These are phyloP conservation scores for Otatea glauca DNA, from an alignment of 176 grass and related monocot genomes.

Conservation along the genomic window DNA sequence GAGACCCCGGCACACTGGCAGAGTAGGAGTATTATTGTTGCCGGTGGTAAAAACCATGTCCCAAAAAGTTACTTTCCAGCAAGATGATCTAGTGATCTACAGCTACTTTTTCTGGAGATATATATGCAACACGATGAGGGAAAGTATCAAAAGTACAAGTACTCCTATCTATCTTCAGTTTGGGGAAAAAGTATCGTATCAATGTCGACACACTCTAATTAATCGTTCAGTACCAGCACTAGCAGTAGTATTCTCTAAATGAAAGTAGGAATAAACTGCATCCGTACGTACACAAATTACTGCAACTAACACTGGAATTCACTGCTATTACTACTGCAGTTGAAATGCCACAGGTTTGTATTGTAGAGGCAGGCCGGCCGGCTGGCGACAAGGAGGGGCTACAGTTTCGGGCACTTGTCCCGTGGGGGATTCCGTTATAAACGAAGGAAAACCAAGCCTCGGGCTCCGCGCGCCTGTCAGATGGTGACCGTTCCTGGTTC, in stretches of 20 bases:
- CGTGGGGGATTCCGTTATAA: conserved; percentile 38
- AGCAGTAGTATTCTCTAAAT: background rate
- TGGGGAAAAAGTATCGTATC: background rate
- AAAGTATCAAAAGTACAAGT: no score
- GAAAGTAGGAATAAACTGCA: background rate
- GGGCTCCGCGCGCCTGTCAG: background rate
- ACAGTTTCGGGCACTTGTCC: conserved; percentile 51
- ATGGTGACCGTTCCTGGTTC: conserved; percentile 42
- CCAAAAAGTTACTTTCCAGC: conserved; percentile 47
- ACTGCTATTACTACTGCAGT: background rate
- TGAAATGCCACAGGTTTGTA: background rate
- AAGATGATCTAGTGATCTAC: background rate
- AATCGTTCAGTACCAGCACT: no score
- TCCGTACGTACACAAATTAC: background rate
- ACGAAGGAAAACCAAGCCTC: no score
- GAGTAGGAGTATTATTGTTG: background rate
- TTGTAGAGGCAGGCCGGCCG: background rate
- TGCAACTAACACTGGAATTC: background rate
- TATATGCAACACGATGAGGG: background rate
- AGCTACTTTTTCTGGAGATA: background rate
- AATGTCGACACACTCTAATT: background rate
- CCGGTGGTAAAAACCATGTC: conserved; percentile 38
- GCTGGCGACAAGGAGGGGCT: background rate
- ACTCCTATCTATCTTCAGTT: background rate
- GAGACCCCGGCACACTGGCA: background rate